Percentiles rank a stretch among this genome's conserved stretches.
phyloP scores from a whole-genome alignment of 2,329 filamentous ascomycete species.

The Alternaria novae-zelandiae region DNA sequence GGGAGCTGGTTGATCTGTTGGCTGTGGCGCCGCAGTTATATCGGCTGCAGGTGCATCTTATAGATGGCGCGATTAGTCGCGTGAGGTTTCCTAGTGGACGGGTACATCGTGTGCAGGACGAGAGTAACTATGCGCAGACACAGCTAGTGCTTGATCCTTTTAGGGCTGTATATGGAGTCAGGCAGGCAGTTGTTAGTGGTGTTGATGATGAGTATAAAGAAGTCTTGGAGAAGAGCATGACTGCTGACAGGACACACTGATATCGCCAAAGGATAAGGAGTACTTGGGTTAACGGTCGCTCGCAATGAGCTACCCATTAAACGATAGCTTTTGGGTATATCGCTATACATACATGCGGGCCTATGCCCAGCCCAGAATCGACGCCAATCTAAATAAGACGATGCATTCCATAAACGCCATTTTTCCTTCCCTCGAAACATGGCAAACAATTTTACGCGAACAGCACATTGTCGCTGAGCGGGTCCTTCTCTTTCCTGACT shows the following conservation, averaged over 20 bases:
- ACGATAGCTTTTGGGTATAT: conserved; percentile 34
- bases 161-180: conserved; percentile 43
- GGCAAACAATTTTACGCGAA: conserved; percentile 65
- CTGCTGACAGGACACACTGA: conserved; percentile 14
- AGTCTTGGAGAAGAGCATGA: conserved; percentile 44
- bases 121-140: conserved; percentile 43
- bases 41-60: conserved; percentile 40
- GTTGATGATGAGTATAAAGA: conserved; percentile 49
- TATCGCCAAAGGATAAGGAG: neutral
- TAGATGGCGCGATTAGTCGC: conserved; percentile 37
- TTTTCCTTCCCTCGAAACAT: conserved; percentile 12
- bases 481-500: conserved; percentile 67
- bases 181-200: conserved; percentile 47
- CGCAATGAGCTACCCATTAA: conserved; percentile 12
- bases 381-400: conserved; percentile 13
- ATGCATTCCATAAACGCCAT: conserved; percentile 24
- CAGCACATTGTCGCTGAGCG: conserved; percentile 76
- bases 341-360: conserved; percentile 20
- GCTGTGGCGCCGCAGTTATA: conserved; percentile 29
- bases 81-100: conserved; percentile 38
- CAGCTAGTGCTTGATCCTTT: conserved; percentile 54
- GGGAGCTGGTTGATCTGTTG: conserved; percentile 50
- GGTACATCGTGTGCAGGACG: conserved; percentile 44
- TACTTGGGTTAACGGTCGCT: conserved; percentile 4
- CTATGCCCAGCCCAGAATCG: conserved; percentile 3